Evolutionary conservation across 164 flowering plant species (phyloP).

Genomic region (Magnolia changhungtana): DNA sequence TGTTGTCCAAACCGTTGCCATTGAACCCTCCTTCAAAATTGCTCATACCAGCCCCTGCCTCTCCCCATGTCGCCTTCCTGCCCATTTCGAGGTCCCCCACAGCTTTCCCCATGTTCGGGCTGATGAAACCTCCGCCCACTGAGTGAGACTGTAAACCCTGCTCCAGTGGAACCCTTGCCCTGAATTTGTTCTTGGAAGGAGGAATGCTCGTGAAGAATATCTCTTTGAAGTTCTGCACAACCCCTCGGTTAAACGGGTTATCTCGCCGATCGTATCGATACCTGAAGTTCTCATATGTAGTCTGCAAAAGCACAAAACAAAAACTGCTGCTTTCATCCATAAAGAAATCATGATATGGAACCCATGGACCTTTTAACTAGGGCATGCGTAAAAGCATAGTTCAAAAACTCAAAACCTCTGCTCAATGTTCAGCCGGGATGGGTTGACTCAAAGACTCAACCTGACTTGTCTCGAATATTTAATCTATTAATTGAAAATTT

Average conservation of each 20-base stretch:
- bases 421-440: no score
- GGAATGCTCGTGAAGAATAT: conserved; percentile 52
- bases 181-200: conserved; percentile 60
- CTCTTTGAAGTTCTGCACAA: conserved; percentile 49
- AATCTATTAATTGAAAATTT: no score
- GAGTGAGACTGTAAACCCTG: conserved; percentile 35
- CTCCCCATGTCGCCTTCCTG: conserved; percentile 77
- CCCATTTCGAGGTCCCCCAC: conserved; percentile 81
- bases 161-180: conserved; percentile 52
- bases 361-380: background rate
- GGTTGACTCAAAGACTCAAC: no score
- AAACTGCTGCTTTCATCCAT: background rate
- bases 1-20: conserved; percentile 40
- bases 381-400: background rate
- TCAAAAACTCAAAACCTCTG: no score
- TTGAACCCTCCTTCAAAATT: conserved; percentile 51
- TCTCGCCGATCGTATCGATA: conserved; percentile 57
- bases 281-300: conserved; percentile 67
- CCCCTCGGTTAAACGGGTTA: conserved; percentile 63
- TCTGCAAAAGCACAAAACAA: conserved; percentile 48
- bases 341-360: no score
- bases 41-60: conserved; percentile 34
- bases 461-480: no score
- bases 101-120: conserved; percentile 63
- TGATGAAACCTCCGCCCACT: conserved; percentile 47